A percentile compares a stretch with the other conserved stretches of the same genome.
phyloP scores from a whole-genome alignment of 2,329 filamentous ascomycete species.

The Xylaria sp. region DNA sequence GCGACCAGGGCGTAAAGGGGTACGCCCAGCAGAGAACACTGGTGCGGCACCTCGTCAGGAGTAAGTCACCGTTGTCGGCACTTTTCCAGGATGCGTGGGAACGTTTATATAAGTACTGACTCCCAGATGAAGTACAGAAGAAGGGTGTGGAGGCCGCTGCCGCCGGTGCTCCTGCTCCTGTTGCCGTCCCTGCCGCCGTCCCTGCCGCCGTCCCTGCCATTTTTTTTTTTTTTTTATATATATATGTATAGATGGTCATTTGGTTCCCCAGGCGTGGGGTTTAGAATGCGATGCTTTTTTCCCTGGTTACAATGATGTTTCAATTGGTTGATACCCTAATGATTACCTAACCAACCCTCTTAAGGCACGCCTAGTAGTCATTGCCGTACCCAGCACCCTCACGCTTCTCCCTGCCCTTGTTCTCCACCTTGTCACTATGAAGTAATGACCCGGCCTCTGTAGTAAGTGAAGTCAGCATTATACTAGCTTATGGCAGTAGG shows the following conservation, averaged over 20 bases:
- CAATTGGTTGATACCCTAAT: not conserved
- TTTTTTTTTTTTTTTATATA: too few relatives aligned
- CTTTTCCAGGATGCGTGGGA: too few relatives aligned
- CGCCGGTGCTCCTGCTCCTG: not conserved
- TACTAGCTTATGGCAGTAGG: not conserved
- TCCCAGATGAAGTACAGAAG: not conserved
- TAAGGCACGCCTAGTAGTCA: constrained; percentile 17
- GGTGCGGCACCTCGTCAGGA: too few relatives aligned
- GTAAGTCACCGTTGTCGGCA: too few relatives aligned
- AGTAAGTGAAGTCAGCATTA: constrained; percentile 4
- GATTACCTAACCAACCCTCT: not conserved
- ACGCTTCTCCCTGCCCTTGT: constrained; percentile 56
- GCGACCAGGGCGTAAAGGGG: not conserved
- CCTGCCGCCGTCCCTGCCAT: too few relatives aligned
- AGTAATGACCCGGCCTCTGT: constrained; percentile 52
- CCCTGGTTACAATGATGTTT: too few relatives aligned
- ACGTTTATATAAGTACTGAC: too few relatives aligned
- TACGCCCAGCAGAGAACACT: too few relatives aligned
- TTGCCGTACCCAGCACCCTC: constrained; percentile 39
- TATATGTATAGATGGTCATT: too few relatives aligned
- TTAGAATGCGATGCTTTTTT: too few relatives aligned
- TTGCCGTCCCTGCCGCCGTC: not conserved
- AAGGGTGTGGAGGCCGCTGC: not conserved
- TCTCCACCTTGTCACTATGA: constrained; percentile 48
- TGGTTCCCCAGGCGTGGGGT: too few relatives aligned